Evolutionary conservation across 345 rosid species (phyloP).

Genomic region (Melastoma malabathricum): DNA sequence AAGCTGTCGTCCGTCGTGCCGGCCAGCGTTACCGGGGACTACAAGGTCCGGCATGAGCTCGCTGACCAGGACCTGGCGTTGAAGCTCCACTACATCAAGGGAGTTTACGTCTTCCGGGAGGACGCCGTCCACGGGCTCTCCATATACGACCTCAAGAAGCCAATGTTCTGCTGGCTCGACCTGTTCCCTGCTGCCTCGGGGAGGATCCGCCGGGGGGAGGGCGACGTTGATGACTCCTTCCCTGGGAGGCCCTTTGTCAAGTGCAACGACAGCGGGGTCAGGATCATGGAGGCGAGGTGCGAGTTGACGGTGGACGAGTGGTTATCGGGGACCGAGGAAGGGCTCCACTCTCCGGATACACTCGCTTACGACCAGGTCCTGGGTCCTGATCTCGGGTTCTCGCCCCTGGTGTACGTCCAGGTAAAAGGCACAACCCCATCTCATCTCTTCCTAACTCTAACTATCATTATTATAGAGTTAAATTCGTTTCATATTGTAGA

Average conservation of each 20-base stretch:
- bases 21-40: constrained; percentile 23
- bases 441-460: not conserved
- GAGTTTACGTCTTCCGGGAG: constrained; percentile 39
- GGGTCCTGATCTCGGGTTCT: constrained; percentile 66
- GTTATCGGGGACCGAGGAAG: constrained; percentile 12
- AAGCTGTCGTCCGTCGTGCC: constrained; percentile 60
- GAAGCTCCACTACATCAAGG: constrained; percentile 65
- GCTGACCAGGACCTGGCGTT: constrained; percentile 50
- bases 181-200: constrained; percentile 27
- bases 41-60: constrained; percentile 22
- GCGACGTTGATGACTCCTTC: not conserved
- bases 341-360: constrained; percentile 15
- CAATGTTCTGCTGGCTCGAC: constrained; percentile 30
- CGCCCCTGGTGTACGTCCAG: constrained; percentile 63
- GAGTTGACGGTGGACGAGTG: constrained; percentile 41
- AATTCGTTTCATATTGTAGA: too few relatives aligned
- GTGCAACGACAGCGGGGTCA: constrained; percentile 70
- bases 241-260: constrained; percentile 42
- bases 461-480: not conserved
- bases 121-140: constrained; percentile 26
- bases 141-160: constrained; percentile 24
- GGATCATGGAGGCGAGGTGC: constrained; percentile 41
- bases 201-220: constrained; percentile 39
- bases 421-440: constrained; percentile 13
- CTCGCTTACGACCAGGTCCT: constrained; percentile 30